Percentiles rank a stretch among this genome's conserved stretches.
Conservation (phyloP, 352 stramenopile genomes). For the Phytophthora sojae region DNA sequence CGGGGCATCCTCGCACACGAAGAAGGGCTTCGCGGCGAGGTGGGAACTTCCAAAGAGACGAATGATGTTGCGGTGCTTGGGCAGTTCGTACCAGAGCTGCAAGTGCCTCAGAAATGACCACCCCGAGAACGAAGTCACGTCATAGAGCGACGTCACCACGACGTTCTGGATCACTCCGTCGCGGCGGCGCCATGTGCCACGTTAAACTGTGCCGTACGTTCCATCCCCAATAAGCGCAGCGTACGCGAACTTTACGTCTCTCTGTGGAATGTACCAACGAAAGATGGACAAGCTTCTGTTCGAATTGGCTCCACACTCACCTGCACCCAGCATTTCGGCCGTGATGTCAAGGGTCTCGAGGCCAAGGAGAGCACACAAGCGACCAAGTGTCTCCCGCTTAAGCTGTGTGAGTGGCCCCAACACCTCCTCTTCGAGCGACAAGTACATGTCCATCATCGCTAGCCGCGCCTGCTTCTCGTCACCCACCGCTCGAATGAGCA, state of each 20-base stretch:
- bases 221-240: no score
- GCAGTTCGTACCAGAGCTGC: slow-evolving; percentile 33
- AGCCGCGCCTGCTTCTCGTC: neutral
- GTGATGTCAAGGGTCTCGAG: neutral
- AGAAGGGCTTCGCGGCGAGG: slow-evolving; percentile 17
- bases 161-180: slow-evolving; percentile 30
- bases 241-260: slow-evolving; percentile 3
- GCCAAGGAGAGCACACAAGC: neutral
- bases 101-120: slow-evolving; percentile 29
- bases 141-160: slow-evolving; percentile 1
- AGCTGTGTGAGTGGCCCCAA: neutral
- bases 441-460: slow-evolving; percentile 16
- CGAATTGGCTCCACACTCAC: slow-evolving; percentile 11
- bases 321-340: no score
- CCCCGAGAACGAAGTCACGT: neutral
- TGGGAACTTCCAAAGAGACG: slow-evolving; percentile 42
- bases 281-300: no score
- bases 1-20: slow-evolving; percentile 39
- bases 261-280: slow-evolving; percentile 16
- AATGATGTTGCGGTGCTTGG: slow-evolving; percentile 35
- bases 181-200: neutral
- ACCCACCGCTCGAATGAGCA: no score
- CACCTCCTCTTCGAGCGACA: neutral
- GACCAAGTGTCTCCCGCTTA: slow-evolving; percentile 12
- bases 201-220: neutral